A percentile compares a stretch with the other conserved stretches of the same genome.
phyloP scores from a whole-genome alignment of 768 basidiomycete species.

The Glaciozyma antarctica region DNA sequence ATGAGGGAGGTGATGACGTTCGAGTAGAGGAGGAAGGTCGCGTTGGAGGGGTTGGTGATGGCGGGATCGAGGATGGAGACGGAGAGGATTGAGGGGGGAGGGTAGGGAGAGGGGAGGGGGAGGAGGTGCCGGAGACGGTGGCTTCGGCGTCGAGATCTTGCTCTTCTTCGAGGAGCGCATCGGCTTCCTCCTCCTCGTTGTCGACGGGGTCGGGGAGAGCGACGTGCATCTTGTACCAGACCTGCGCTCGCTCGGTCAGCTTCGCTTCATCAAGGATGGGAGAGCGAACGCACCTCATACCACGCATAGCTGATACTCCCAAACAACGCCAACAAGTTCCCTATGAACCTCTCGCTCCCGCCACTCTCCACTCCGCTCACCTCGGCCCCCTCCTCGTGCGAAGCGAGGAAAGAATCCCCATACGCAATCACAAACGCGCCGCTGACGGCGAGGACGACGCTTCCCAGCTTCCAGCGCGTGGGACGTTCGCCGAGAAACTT shows the following conservation, averaged over 20 bases:
- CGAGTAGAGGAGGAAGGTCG: slow-evolving; percentile 75
- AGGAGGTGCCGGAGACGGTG: not conserved
- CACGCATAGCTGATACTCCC: slow-evolving; percentile 24
- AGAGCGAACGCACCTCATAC: slow-evolving; percentile 23
- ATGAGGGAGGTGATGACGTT: slow-evolving; percentile 70
- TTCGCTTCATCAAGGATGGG: not conserved
- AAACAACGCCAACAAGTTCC: slow-evolving; percentile 28
- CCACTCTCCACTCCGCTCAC: slow-evolving; percentile 28
- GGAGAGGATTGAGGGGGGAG: not conserved
- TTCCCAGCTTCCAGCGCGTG: slow-evolving; percentile 55
- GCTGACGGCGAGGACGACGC: slow-evolving; percentile 67
- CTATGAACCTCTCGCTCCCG: slow-evolving; percentile 17
- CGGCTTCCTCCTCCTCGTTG: slow-evolving; percentile 24
- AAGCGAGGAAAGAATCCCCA: slow-evolving; percentile 40
- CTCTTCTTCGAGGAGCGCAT: slow-evolving; percentile 8
- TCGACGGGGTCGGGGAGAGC: slow-evolving; percentile 18
- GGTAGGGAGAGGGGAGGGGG: not conserved
- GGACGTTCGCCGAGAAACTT: slow-evolving; percentile 47
- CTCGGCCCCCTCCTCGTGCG: slow-evolving; percentile 3
- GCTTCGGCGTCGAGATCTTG: slow-evolving; percentile 4
- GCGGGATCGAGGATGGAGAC: not conserved
- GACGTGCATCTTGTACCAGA: slow-evolving; percentile 33
- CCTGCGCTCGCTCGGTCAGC: slow-evolving; percentile 7
- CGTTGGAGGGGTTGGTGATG: slow-evolving; percentile 45
- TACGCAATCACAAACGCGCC: slow-evolving; percentile 78